Percentiles rank a stretch among this genome's conserved stretches.
Conservation (phyloP, 2,329 filamentous ascomycete genomes). For the Fusarium tjaetaba region DNA sequence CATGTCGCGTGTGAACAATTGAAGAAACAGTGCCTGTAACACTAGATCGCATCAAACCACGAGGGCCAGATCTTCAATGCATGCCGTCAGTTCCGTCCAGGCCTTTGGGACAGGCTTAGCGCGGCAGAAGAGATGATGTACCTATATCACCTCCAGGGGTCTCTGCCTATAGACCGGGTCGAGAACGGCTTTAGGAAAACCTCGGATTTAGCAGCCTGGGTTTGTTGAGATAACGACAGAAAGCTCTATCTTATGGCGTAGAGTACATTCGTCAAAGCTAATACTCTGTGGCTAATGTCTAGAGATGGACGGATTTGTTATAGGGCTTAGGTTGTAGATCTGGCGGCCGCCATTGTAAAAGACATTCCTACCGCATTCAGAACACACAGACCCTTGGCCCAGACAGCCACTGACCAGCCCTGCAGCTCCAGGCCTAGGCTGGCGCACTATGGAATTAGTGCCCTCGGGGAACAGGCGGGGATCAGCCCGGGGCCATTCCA, state of each 20-base stretch:
- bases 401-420: background rate
- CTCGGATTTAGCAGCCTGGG: background rate
- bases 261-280: background rate
- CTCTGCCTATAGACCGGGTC: background rate
- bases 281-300: background rate
- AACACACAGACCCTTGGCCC: background rate
- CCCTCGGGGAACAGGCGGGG: background rate
- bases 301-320: background rate
- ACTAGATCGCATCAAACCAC: background rate
- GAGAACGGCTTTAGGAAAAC: background rate
- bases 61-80: background rate
- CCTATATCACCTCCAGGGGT: background rate
- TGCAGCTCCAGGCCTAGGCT: background rate
- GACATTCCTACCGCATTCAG: background rate
- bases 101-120: background rate
- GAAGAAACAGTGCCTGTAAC: background rate
- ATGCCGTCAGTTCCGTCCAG: background rate
- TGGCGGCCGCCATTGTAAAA: background rate
- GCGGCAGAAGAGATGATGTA: background rate
- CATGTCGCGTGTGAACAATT: background rate
- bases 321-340: background rate
- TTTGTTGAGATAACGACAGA: background rate
- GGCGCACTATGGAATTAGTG: background rate
- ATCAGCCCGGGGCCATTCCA: background rate
- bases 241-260: background rate